Conservation (phyloP, 495 filamentous ascomycete genomes). For the Penicillium malachiteum region DNA sequence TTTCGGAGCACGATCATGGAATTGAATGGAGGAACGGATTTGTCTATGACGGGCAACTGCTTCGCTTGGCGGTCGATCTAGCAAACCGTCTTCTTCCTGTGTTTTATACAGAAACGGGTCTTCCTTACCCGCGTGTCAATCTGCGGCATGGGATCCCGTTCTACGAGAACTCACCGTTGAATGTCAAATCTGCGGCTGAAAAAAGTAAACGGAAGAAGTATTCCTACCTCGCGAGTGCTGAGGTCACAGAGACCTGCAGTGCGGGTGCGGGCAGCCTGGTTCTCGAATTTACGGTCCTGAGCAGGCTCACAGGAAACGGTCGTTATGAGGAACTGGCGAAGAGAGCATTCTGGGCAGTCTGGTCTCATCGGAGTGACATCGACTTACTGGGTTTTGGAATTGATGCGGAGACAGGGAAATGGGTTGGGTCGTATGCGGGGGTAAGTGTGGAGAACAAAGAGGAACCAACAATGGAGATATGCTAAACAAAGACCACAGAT, state of each 20-base stretch:
- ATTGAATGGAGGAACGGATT: constrained; percentile 75
- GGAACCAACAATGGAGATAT: background rate
- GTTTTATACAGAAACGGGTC: constrained; percentile 82
- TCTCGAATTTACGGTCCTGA: constrained; percentile 87
- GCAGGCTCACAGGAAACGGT: constrained; percentile 80
- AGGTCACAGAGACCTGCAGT: constrained; percentile 94
- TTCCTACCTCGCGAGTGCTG: constrained; percentile 38
- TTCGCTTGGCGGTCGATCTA: constrained; percentile 82
- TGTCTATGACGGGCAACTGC: constrained; percentile 84
- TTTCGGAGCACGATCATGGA: constrained; percentile 39
- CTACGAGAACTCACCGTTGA: constrained; percentile 76
- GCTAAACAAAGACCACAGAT: constrained; percentile 49
- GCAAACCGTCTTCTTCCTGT: constrained; percentile 82
- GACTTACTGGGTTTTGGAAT: constrained; percentile 90
- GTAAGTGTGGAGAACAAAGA: constrained; percentile 29
- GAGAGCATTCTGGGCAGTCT: constrained; percentile 92
- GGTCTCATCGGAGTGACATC: constrained; percentile 78
- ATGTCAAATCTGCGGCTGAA: constrained; percentile 26
- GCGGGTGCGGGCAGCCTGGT: constrained; percentile 93
- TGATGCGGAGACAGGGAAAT: constrained; percentile 86
- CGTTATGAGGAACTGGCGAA: constrained; percentile 88
- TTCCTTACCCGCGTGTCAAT: constrained; percentile 95
- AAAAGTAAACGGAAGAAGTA: constrained; percentile 13
- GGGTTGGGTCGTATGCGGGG: constrained; percentile 83
- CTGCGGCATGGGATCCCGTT: constrained; percentile 88